Percentiles rank a stretch among this genome's conserved stretches.
Conservation (phyloP, 306 rosid genomes). For the Medicago lupulina region DNA sequence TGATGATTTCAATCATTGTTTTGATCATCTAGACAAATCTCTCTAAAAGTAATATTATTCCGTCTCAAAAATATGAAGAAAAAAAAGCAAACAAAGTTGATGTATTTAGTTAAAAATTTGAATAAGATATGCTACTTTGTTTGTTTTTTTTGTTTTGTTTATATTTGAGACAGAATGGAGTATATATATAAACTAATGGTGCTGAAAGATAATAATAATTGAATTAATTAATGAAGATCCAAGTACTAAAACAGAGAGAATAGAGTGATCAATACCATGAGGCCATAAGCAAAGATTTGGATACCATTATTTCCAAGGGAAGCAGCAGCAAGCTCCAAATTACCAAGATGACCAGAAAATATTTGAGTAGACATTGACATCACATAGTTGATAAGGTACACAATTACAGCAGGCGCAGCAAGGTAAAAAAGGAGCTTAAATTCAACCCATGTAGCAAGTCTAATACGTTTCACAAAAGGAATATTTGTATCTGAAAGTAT, state of each 20-base stretch:
- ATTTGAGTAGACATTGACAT: conserved; percentile 80
- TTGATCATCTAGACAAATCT: background rate
- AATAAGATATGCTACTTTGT: too few species aligned
- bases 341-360: conserved; percentile 73
- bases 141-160: too few species aligned
- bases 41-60: too few species aligned
- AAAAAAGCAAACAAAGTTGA: too few species aligned
- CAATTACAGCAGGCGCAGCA: conserved; percentile 71
- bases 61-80: too few species aligned
- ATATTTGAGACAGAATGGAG: too few species aligned
- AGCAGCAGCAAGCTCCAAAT: conserved; percentile 74
- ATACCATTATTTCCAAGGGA: conserved; percentile 81
- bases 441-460: conserved; percentile 64
- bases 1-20: background rate
- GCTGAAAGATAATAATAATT: background rate
- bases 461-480: conserved; percentile 39
- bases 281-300: conserved; percentile 78
- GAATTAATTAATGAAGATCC: background rate
- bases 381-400: conserved; percentile 63
- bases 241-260: background rate
- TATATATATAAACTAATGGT: too few species aligned
- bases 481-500: conserved; percentile 53
- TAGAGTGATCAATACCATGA: conserved; percentile 53
- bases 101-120: too few species aligned
- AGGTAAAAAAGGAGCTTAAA: conserved; percentile 53